Evolutionary conservation across 1,284 basidiomycete genomes (phyloP).

Genomic region (Ceratobasidium sp.): DNA sequence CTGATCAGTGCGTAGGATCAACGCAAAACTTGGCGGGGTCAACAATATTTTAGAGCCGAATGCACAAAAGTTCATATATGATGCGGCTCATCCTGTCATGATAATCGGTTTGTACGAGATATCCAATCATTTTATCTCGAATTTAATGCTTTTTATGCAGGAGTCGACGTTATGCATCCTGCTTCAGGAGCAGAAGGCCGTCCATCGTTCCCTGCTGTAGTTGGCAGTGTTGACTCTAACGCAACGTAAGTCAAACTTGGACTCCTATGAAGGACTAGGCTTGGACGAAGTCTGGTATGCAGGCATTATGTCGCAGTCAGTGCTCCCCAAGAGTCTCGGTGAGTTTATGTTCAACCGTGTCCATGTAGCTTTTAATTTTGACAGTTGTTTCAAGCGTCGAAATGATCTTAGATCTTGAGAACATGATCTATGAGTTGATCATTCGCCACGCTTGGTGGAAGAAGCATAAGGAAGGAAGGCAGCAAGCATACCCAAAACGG

Average conservation of each 20-base stretch:
- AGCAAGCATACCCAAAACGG: slow-evolving; percentile 28
- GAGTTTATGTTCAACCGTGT: slow-evolving; percentile 54
- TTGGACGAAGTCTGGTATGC: slow-evolving; percentile 51
- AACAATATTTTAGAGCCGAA: slow-evolving; percentile 44
- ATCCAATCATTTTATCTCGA: slow-evolving; percentile 1
- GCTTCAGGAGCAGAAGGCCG: slow-evolving; percentile 78
- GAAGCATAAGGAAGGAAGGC: slow-evolving; percentile 34
- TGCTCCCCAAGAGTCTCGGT: slow-evolving; percentile 74
- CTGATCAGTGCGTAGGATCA: slow-evolving; percentile 29
- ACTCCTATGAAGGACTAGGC: no score
- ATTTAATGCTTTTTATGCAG: slow-evolving; percentile 54
- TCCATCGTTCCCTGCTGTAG: slow-evolving; percentile 81
- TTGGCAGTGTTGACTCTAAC: slow-evolving; percentile 78
- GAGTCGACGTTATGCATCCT: slow-evolving; percentile 84
- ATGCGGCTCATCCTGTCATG: slow-evolving; percentile 41
- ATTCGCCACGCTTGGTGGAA: slow-evolving; percentile 35
- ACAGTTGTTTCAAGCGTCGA: slow-evolving; percentile 54
- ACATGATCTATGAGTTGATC: slow-evolving; percentile 63
- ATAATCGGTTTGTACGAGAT: slow-evolving; percentile 28
- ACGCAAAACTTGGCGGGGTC: slow-evolving; percentile 48
- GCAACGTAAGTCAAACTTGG: slow-evolving; percentile 50
- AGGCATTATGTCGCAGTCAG: slow-evolving; percentile 66
- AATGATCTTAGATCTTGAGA: slow-evolving; percentile 77
- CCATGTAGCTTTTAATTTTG: background rate
- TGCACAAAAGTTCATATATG: slow-evolving; percentile 37